A percentile compares a stretch with the other conserved stretches of the same genome.
Conservation (phyloP, 805 yeast genomes). For the Saccharomycopsis sp. region DNA sequence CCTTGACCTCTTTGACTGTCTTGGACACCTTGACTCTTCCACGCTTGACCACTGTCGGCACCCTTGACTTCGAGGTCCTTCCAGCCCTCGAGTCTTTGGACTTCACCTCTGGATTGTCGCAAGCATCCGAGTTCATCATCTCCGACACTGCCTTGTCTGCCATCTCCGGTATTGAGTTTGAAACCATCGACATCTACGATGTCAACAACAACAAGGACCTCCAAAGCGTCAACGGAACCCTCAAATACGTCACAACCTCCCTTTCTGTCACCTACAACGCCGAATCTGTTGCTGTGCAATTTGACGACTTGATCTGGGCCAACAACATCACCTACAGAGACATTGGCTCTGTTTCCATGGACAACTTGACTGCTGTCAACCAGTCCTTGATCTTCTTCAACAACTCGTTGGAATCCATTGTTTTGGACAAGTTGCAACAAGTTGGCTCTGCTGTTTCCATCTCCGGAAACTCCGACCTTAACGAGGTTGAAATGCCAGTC, state of each 20-base stretch:
- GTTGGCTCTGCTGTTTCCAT: conserved; percentile 82
- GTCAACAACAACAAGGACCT: conserved; percentile 88
- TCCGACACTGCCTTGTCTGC: conserved; percentile 68
- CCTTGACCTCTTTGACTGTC: conserved; percentile 55
- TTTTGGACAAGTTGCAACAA: conserved; percentile 45
- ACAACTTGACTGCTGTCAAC: conserved; percentile 64
- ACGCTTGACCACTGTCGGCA: conserved; percentile 71
- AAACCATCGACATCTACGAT: conserved; percentile 47
- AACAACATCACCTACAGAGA: conserved; percentile 83
- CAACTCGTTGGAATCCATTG: conserved; percentile 55
- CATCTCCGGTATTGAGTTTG: conserved; percentile 50
- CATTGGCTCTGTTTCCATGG: conserved; percentile 65
- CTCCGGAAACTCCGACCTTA: conserved; percentile 65
- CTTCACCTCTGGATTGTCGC: conserved; percentile 63
- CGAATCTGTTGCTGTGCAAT: conserved; percentile 58
- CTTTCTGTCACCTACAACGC: conserved; percentile 84
- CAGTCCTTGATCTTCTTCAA: conserved; percentile 75
- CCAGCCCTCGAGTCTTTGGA: conserved; percentile 73
- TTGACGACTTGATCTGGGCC: conserved; percentile 74
- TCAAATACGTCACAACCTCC: conserved; percentile 65
- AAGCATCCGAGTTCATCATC: conserved; percentile 62
- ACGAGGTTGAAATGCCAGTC: conserved; percentile 58
- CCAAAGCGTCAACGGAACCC: conserved; percentile 61
- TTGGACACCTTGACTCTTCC: conserved; percentile 69
- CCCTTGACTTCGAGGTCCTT: conserved; percentile 72